Evolutionary conservation across 176 grass and related monocot genomes (phyloP).

Genomic region (Thalia dealbata): DNA sequence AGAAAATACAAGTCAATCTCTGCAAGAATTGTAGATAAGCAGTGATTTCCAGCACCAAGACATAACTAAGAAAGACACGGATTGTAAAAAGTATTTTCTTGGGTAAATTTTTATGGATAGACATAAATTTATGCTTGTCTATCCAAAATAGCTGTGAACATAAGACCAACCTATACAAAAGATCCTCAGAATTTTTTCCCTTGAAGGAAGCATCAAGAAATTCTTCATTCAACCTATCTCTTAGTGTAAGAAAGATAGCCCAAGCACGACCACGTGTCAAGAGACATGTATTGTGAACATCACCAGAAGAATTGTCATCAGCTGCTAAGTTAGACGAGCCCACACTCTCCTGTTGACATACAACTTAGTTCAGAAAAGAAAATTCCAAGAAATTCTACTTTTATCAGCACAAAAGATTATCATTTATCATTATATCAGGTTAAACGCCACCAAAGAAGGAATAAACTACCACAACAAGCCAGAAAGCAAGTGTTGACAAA

Average conservation of each 20-base stretch:
- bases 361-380: conserved; percentile 3
- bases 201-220: conserved; percentile 43
- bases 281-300: conserved; percentile 32
- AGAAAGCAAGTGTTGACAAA: neutral
- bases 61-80: neutral
- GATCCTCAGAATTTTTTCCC: conserved; percentile 44
- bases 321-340: conserved; percentile 24
- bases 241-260: conserved; percentile 50
- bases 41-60: too few species aligned
- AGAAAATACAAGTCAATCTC: neutral
- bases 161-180: conserved; percentile 63
- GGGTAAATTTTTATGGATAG: neutral
- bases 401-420: neutral
- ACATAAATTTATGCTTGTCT: conserved; percentile 5
- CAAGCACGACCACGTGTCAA: conserved; percentile 69
- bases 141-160: conserved; percentile 1
- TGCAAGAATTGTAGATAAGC: neutral
- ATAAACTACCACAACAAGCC: neutral
- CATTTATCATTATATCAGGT: neutral
- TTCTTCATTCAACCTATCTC: conserved; percentile 47
- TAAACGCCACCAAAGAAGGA: neutral
- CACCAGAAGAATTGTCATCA: conserved; percentile 14
- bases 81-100: neutral
- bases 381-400: neutral
- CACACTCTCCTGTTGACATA: conserved; percentile 33